Conservation (phyloP, 345 rosid species). For the Heritiera littoralis region DNA sequence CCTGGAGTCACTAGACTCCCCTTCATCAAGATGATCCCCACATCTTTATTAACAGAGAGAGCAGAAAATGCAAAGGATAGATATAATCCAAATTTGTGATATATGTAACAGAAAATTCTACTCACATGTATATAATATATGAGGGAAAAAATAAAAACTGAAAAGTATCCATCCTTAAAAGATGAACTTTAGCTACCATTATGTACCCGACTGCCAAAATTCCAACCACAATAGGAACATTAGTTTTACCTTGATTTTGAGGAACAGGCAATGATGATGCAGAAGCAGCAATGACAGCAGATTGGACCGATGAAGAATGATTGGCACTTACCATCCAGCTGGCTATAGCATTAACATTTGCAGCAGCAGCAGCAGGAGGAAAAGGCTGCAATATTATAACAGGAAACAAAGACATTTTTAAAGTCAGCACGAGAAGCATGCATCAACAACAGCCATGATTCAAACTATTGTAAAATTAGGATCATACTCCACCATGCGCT, state of each 20-base stretch:
- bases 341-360: constrained; percentile 67
- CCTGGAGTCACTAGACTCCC: neutral
- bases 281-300: constrained; percentile 56
- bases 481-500: constrained; percentile 55
- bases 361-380: constrained; percentile 58
- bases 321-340: constrained; percentile 74
- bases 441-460: neutral
- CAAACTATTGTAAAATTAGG: neutral
- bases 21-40: neutral
- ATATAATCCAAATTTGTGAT: neutral
- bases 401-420: constrained; percentile 10
- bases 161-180: neutral
- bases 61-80: constrained; percentile 11
- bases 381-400: constrained; percentile 46
- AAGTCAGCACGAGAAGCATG: constrained; percentile 10
- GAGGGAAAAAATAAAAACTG: neutral
- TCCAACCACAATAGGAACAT: neutral
- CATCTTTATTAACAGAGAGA: neutral
- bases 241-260: constrained; percentile 56
- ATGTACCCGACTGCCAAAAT: neutral
- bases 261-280: constrained; percentile 56
- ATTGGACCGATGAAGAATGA: constrained; percentile 81
- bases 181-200: neutral
- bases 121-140: neutral
- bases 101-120: neutral